Evolutionary conservation across 805 yeast genomes (phyloP), one percentile per base, ranked within the genome.

Genomic region (Monosporozyma siamensis): DNA sequence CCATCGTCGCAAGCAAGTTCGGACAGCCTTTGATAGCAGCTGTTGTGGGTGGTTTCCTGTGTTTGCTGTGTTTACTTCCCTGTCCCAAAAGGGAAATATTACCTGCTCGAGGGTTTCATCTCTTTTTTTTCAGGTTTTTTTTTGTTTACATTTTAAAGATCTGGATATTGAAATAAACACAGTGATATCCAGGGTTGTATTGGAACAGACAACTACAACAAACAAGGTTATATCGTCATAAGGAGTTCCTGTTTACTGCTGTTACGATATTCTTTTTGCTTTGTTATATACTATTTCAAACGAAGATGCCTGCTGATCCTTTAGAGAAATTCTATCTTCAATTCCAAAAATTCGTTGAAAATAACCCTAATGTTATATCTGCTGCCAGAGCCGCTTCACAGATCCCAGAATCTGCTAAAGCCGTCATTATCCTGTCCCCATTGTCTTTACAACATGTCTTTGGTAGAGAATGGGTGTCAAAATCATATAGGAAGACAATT

Each of bases 391-490:
- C 61, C 4, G 59, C 66, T 5, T 52, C 64, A 1, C 58, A 54
- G 36, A 56, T 48, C 4, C 65, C 68, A 4, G 66, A 62, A 36
- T 55, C 61, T 29, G 74, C 75, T 29, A 75, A 72, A 48, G 73
- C 85, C 0, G 68, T 80, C 31, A 66, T 84, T 6, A 66, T 85
- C 4, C 59, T 85, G 17, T 77, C 90, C 0, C 90, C 94, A 0
- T 67, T 74, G 44, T 77, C 87, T 1, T 67, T 82, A 25, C 74
- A 77, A 47, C 95, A 85, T 62, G 75, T 75, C 0, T 86, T 82
- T 58, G 78, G 85, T 4, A 69, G 95, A 30, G 66, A 67, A 23
- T 85, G 95, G 95, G 87, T 79, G 2, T 66, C 84, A 6, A 82
- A 80, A 55, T 60, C 77, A 1, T 80, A 81, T 52, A 59, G 73